These are phyloP conservation scores for Chromera velia DNA, from an alignment of 73 alveolate genomes.

Conservation along the genomic window DNA sequence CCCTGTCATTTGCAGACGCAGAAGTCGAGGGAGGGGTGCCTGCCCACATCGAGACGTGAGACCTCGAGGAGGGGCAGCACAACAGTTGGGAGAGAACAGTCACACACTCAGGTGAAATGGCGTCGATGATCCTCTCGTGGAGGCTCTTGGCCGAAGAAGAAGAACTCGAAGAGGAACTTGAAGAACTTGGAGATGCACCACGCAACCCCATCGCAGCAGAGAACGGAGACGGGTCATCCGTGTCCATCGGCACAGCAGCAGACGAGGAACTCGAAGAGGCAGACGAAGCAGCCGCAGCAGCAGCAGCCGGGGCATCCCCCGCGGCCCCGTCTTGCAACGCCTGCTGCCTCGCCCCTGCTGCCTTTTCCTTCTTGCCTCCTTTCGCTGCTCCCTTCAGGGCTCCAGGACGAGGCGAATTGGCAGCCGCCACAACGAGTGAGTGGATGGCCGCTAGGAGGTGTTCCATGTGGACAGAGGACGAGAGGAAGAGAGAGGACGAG, in stretches of 20 bases:
- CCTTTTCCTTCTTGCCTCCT: no score
- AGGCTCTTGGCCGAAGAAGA: background rate
- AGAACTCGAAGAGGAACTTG: no score
- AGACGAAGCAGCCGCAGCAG: background rate
- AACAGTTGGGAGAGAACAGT: background rate
- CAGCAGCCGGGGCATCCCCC: background rate
- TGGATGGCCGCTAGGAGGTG: background rate
- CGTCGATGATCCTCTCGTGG: background rate
- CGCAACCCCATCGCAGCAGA: background rate
- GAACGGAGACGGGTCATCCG: background rate
- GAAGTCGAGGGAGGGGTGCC: no score
- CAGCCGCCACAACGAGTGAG: background rate
- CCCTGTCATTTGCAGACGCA: no score
- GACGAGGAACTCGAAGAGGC: background rate
- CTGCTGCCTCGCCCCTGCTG: background rate
- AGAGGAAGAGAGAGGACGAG: background rate
- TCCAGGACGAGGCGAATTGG: background rate
- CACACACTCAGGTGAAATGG: background rate
- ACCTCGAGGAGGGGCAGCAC: background rate
- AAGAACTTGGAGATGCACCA: no score
- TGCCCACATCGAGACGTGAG: background rate
- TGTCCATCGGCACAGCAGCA: background rate
- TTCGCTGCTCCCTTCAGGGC: no score
- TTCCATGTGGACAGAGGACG: background rate
- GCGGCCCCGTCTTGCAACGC: conserved; percentile 3